These are phyloP conservation scores for Pichiaceae sp. DNA, from an alignment of 1,139 yeast species.

Conservation along the genomic window DNA sequence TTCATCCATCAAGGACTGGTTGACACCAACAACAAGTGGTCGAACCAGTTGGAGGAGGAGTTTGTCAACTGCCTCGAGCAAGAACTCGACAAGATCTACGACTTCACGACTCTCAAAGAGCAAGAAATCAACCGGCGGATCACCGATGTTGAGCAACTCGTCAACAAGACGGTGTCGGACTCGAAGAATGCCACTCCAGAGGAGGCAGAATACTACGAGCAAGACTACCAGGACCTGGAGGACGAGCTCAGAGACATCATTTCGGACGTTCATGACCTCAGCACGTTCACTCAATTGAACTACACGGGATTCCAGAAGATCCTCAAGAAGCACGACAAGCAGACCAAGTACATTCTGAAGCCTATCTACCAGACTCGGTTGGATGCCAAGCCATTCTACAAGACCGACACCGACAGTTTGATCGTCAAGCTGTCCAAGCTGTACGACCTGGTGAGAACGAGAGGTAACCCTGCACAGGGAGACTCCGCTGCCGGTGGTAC, in stretches of 20 bases:
- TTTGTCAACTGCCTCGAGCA: conserved; percentile 67
- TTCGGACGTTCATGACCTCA: conserved; percentile 95
- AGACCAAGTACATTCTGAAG: conserved; percentile 67
- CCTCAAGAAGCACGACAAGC: conserved; percentile 91
- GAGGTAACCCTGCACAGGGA: conserved; percentile 91
- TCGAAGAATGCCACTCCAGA: conserved; percentile 24
- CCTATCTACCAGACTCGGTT: conserved; percentile 91
- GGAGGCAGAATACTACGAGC: conserved; percentile 43
- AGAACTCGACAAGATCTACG: conserved; percentile 85
- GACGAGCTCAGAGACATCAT: conserved; percentile 87
- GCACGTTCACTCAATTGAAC: conserved; percentile 84
- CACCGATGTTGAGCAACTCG: conserved; percentile 59
- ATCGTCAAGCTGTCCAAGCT: conserved; percentile 84
- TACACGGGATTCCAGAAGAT: conserved; percentile 96
- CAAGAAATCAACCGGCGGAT: conserved; percentile 78
- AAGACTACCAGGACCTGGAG: conserved; percentile 84
- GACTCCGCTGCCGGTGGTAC: conserved; percentile 96
- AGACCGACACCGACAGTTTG: conserved; percentile 83
- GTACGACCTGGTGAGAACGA: conserved; percentile 87
- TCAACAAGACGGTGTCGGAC: conserved; percentile 22
- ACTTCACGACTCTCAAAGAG: conserved; percentile 80
- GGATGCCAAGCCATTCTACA: conserved; percentile 89
- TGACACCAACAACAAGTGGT: conserved; percentile 43
- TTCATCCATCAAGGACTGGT: conserved; percentile 60
- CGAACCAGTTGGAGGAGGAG: conserved; percentile 68